Percentiles rank a stretch among this genome's conserved stretches.
Evolutionary conservation across 495 filamentous ascomycete genomes (phyloP).

Genomic region (Penicillium chermesinum): DNA sequence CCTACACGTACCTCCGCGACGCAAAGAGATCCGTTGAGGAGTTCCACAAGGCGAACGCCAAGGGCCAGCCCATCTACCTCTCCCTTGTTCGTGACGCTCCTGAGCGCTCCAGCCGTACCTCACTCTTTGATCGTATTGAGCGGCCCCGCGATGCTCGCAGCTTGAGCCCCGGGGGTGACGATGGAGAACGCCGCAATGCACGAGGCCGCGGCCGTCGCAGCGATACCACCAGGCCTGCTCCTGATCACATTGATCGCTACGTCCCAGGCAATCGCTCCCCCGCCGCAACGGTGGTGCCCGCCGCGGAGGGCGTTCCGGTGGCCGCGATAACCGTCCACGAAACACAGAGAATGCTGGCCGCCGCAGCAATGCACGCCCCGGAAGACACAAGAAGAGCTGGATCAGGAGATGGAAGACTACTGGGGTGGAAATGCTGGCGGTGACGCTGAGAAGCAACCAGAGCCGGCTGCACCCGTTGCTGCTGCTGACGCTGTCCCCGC

Average conservation of each 20-base stretch:
- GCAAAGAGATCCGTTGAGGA: conserved; percentile 71
- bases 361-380: conserved; percentile 56
- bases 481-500: conserved; percentile 12
- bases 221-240: conserved; percentile 63
- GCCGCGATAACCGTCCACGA: conserved; percentile 32
- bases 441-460: conserved; percentile 19
- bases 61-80: conserved; percentile 85
- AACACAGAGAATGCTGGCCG: conserved; percentile 36
- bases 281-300: conserved; percentile 42
- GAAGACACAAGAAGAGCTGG: conserved; percentile 90
- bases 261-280: conserved; percentile 55
- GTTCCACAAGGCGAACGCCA: conserved; percentile 87
- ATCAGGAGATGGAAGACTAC: conserved; percentile 96
- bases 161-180: conserved; percentile 35
- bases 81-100: conserved; percentile 58
- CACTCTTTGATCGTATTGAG: conserved; percentile 72
- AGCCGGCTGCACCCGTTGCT: conserved; percentile 3
- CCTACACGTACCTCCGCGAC: conserved; percentile 63
- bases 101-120: conserved; percentile 47
- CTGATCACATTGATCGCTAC: conserved; percentile 78
- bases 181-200: conserved; percentile 27
- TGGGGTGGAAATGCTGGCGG: conserved; percentile 51
- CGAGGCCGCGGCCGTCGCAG: conserved; percentile 46
- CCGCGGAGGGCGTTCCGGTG: conserved; percentile 39
- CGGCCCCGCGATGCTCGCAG: conserved; percentile 36